Evolutionary conservation across 108 stramenopile genomes (phyloP), one percentile per base, ranked within the genome.

Genomic region (Cyclotella cryptica): DNA sequence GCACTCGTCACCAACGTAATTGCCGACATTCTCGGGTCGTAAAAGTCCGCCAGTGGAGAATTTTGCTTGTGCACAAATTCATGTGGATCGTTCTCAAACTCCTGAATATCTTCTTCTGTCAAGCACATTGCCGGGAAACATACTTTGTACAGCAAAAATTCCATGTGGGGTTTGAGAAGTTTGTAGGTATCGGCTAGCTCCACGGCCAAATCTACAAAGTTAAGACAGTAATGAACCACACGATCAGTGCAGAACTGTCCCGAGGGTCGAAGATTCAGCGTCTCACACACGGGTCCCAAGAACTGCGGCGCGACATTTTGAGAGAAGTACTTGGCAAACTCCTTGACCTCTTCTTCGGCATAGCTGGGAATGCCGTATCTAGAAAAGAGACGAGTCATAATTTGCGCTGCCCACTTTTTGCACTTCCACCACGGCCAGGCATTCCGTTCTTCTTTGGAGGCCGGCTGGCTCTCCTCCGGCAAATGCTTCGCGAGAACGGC

Each of bases 321-420:
- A 18, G 89, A 92, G 71, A 98, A 99, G 75, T 86, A 92, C 57
- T 79, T 80, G 4, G 98, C 97, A 81, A 99, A 99, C 58, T 86
- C 88, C 66, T 97, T 93, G 28, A 90, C 88, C 51, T 88, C 88
- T 24, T 92, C 92, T 69, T 92, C 92, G 11, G 96, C 96, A 70
- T 98, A 97, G 54, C 86, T 86, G 8, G 97, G 96, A 73, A 97
- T 96, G 22, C 97, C 98, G 78, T 99, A 99, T 5, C 98, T 90
- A 14, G 93, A 92, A 74, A 98, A 96, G 46, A 98, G 82, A 2
- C 97, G 86, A 41, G 90, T 89, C 91, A 96, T 95, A 59, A 98
- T 96, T 76, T 96, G 98, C 10, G 90, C 92, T 10, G 96, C 84
- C 98, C 98, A 98, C 86, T 99, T 99, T 83, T 99, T 99, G n/a